Evolutionary conservation across 176 grass and related monocot genomes (phyloP), one percentile per base, ranked within the genome.

Genomic region (Oryza glumipatula): DNA sequence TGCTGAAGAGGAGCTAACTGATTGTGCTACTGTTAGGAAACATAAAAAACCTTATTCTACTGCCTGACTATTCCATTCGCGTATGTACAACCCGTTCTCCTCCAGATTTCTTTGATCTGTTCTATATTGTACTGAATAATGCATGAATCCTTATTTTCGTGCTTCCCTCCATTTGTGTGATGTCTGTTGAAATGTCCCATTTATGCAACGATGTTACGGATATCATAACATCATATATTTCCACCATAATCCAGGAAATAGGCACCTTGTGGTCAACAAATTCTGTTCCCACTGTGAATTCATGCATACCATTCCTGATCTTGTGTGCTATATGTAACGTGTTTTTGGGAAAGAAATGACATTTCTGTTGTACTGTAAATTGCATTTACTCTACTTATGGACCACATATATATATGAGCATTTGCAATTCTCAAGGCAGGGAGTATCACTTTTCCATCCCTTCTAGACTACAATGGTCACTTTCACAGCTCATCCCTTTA

Each of bases 91-190:
- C 41, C 74, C 68, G 3, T 70, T 61, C 46, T 66, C 11, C 48
- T 35, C 28, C 7, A 47, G 69, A 60, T 52, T 74, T 86, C 64
- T 63, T 82, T 63, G 72, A 63, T 65, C 47, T 76, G 47, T 47
- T 76, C 12, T 61, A 52, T 64, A 16, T 9, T 43, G 16, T 76
- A 36, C 48, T 35, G 9, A 10, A 36, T 12, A 51, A 36, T 56
- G 8, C 26, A n/a, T 35, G 24, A 36, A 35, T 7, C 73, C 17
- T 35, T 56, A 0, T 35, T 56, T 54, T 56, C 30, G 15, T 61
- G 5, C 24, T 48, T 79, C 7, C 5, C 24, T 11, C 24, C 12
- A 11, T 17, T 67, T 80, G 30, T 43, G 22, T 26, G 4, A 28
- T 44, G 44, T 41, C 9, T 26, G 60, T 19, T 9, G 39, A 24